Evolutionary conservation across 768 basidiomycete species (phyloP).

Genomic region (Leccinum uliginosum): DNA sequence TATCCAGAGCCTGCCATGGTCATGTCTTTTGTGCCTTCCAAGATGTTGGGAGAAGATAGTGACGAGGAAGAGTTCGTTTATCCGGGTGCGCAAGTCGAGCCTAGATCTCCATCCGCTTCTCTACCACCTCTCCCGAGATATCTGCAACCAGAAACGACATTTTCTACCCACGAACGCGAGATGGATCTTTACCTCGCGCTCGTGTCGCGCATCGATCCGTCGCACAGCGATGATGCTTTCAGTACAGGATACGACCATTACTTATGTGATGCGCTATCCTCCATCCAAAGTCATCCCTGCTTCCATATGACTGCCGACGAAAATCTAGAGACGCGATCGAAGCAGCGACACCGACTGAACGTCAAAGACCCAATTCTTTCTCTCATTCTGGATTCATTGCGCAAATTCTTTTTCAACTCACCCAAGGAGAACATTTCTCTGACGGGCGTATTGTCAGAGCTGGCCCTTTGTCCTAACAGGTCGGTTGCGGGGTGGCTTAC

Average conservation of each 20-base stretch:
- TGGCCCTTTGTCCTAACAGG: slow-evolving; percentile 83
- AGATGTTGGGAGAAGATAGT: slow-evolving; percentile 37
- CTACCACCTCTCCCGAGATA: slow-evolving; percentile 35
- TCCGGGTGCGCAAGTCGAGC: slow-evolving; percentile 28
- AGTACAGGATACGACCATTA: slow-evolving; percentile 87
- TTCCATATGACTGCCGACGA: slow-evolving; percentile 47
- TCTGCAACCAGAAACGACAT: slow-evolving; percentile 66
- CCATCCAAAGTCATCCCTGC: slow-evolving; percentile 62
- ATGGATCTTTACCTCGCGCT: slow-evolving; percentile 75
- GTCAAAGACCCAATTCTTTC: slow-evolving; percentile 74
- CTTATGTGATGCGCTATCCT: slow-evolving; percentile 65
- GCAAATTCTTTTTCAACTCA: slow-evolving; percentile 79
- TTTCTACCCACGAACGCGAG: slow-evolving; percentile 79
- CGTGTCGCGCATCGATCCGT: slow-evolving; percentile 73
- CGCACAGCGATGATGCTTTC: slow-evolving; percentile 64
- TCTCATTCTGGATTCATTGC: slow-evolving; percentile 62
- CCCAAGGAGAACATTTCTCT: slow-evolving; percentile 86
- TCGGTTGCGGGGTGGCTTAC: slow-evolving; percentile 88
- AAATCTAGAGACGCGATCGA: slow-evolving; percentile 33
- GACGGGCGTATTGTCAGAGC: slow-evolving; percentile 73
- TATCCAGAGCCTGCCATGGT: slow-evolving; percentile 60
- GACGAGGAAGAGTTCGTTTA: slow-evolving; percentile 51
- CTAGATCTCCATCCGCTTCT: slow-evolving; percentile 13
- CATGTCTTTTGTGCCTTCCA: slow-evolving; percentile 17
- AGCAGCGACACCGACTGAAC: slow-evolving; percentile 70